phyloP scores from a whole-genome alignment of 768 basidiomycete genomes.

The Tremella mesenterica region DNA sequence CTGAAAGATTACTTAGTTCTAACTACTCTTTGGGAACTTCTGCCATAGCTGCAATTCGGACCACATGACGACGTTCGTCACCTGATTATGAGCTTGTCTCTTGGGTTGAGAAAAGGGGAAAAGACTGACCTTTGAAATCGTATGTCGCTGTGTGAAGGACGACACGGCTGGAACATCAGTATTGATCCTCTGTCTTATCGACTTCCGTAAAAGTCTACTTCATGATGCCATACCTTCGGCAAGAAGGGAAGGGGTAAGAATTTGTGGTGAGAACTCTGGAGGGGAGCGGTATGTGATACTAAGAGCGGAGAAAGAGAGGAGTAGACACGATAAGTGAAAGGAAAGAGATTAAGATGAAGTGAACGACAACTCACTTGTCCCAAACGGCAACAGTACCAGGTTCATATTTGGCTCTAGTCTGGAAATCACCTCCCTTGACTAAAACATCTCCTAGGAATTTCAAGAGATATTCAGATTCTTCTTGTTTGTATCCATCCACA shows the following conservation, averaged over 20 bases:
- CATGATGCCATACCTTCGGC: too few relatives aligned
- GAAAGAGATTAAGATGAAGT: background rate
- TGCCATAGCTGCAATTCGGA: constrained; percentile 4
- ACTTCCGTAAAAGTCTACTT: background rate
- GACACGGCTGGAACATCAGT: constrained; percentile 2
- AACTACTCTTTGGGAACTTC: background rate
- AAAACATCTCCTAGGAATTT: constrained; percentile 14
- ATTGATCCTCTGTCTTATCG: background rate
- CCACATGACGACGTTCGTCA: constrained; percentile 2
- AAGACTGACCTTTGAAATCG: constrained; percentile 1
- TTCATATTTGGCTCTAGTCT: constrained; percentile 50
- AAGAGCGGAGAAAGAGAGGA: too few relatives aligned
- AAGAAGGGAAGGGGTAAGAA: too few relatives aligned
- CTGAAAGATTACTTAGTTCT: too few relatives aligned
- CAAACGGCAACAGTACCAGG: constrained; percentile 56
- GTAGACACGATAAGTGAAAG: background rate
- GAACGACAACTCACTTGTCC: constrained; percentile 42
- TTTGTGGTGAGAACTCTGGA: too few relatives aligned
- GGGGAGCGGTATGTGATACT: too few relatives aligned
- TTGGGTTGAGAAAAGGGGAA: background rate
- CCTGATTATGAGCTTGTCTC: background rate
- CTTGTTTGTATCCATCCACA: constrained; percentile 17
- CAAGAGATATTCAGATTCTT: constrained; percentile 15
- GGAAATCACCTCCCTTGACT: constrained; percentile 13
- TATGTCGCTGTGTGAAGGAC: constrained; percentile 3